These are phyloP conservation scores for Pestalotiopsis sp. DNA, from an alignment of 2,329 filamentous ascomycete species.

Conservation along the genomic window DNA sequence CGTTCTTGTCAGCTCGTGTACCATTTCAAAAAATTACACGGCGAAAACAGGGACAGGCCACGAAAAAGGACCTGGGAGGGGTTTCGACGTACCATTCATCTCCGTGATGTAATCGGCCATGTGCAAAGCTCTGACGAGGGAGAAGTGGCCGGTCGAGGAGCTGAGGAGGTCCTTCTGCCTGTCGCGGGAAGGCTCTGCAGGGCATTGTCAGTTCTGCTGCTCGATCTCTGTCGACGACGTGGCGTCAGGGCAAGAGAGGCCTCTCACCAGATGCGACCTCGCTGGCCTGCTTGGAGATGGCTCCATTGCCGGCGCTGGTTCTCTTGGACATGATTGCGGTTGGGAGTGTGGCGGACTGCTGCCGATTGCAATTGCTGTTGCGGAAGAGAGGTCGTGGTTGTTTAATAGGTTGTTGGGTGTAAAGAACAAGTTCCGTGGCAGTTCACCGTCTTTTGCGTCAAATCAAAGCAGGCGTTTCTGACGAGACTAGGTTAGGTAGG, in stretches of 20 bases:
- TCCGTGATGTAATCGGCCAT: slow-evolving; percentile 83
- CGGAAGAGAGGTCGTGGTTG: not conserved
- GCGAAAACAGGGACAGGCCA: not conserved
- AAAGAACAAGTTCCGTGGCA: not conserved
- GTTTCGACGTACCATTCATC: slow-evolving; percentile 61
- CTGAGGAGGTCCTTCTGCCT: slow-evolving; percentile 76
- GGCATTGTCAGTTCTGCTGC: not conserved
- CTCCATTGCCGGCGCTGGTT: slow-evolving; percentile 50
- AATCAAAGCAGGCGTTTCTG: not conserved
- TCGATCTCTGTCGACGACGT: not conserved
- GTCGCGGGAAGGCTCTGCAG: slow-evolving; percentile 54
- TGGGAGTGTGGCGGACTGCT: not conserved
- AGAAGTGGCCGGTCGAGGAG: slow-evolving; percentile 72
- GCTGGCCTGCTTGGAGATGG: slow-evolving; percentile 40
- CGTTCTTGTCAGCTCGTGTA: not conserved
- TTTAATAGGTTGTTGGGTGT: not conserved
- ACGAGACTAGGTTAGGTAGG: not conserved
- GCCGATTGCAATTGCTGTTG: too few relatives aligned
- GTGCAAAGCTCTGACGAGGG: slow-evolving; percentile 68
- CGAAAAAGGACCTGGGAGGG: not conserved
- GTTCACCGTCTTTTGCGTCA: not conserved
- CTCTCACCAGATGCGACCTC: slow-evolving; percentile 42
- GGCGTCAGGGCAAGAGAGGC: not conserved
- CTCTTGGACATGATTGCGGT: slow-evolving; percentile 61
- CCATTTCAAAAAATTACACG: not conserved